phyloP scores from a whole-genome alignment of 345 rosid species.

The Cardamine resedifolia region DNA sequence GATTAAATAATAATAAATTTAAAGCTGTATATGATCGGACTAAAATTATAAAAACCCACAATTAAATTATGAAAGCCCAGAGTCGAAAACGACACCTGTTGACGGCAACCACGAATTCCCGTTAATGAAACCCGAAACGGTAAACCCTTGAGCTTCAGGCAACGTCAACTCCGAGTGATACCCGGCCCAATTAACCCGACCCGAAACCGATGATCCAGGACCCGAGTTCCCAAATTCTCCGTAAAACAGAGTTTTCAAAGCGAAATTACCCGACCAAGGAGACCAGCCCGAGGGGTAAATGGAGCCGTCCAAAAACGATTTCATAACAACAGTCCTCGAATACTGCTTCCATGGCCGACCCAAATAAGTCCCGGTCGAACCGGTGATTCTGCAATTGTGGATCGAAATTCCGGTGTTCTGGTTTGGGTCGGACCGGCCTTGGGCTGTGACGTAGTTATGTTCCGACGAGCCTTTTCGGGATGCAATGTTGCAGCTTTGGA shows the following conservation, averaged over 20 bases:
- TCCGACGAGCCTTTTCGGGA: constrained; percentile 43
- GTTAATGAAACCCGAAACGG: constrained; percentile 32
- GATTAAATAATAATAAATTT: constrained; percentile 3
- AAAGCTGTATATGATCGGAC: neutral
- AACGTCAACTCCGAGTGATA: constrained; percentile 39
- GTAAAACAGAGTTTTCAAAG: constrained; percentile 40
- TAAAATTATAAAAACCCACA: neutral
- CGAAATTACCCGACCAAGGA: constrained; percentile 35
- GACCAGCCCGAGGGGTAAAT: constrained; percentile 58
- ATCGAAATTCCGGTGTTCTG: constrained; percentile 69
- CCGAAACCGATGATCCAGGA: constrained; percentile 48
- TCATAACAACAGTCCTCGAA: constrained; percentile 60
- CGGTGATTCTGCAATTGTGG: constrained; percentile 51
- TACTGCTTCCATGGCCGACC: constrained; percentile 70
- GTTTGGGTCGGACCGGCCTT: constrained; percentile 57
- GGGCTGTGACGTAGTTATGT: constrained; percentile 55
- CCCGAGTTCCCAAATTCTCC: constrained; percentile 51
- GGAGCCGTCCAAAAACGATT: constrained; percentile 49
- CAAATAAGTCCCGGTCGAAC: constrained; percentile 53
- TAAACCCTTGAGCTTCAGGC: constrained; percentile 37
- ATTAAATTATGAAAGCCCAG: constrained; percentile 26
- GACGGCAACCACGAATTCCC: constrained; percentile 40
- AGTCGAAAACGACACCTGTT: constrained; percentile 33
- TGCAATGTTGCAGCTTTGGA: constrained; percentile 56
- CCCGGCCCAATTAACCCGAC: constrained; percentile 52